Evolutionary conservation across 306 rosid species (phyloP).

Genomic region (Aeschynomene evenia): DNA sequence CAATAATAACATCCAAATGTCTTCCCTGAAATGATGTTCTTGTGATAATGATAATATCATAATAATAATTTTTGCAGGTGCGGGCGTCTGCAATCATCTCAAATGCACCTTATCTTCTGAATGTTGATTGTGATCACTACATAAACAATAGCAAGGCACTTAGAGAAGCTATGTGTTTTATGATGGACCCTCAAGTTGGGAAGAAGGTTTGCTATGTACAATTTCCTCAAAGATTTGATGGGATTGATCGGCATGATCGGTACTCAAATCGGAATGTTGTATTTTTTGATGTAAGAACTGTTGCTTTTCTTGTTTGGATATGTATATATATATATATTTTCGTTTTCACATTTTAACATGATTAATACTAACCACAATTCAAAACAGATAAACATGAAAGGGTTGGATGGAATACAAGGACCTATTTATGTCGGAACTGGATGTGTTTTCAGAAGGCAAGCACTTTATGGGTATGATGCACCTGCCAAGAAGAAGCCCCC

Average conservation of each 20-base stretch:
- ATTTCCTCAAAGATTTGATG: constrained; percentile 97
- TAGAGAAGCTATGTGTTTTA: constrained; percentile 97
- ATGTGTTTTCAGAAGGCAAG: constrained; percentile 89
- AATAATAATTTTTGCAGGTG: constrained; percentile 42
- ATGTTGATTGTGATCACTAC: constrained; percentile 97
- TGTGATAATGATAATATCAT: not conserved
- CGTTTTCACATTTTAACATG: not conserved
- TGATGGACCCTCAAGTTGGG: constrained; percentile 97
- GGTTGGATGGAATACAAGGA: constrained; percentile 92
- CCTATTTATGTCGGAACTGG: constrained; percentile 98
- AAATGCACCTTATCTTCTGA: constrained; percentile 88
- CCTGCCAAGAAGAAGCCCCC: constrained; percentile 82
- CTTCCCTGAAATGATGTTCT: not conserved
- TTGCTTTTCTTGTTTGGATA: not conserved
- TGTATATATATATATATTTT: too few relatives aligned
- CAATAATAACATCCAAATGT: not conserved
- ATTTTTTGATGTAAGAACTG: constrained; percentile 79
- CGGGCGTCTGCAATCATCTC: constrained; percentile 85
- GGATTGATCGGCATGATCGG: constrained; percentile 92
- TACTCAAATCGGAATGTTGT: constrained; percentile 96
- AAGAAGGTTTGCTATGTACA: constrained; percentile 93
- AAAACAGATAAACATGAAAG: constrained; percentile 97
- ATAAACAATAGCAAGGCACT: constrained; percentile 97
- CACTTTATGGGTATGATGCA: constrained; percentile 89
- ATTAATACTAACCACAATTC: constrained; percentile 22